Evolutionary conservation across 164 flowering plant genomes (phyloP), one percentile per base, ranked within the genome.

Genomic region (Saururus chinensis): DNA sequence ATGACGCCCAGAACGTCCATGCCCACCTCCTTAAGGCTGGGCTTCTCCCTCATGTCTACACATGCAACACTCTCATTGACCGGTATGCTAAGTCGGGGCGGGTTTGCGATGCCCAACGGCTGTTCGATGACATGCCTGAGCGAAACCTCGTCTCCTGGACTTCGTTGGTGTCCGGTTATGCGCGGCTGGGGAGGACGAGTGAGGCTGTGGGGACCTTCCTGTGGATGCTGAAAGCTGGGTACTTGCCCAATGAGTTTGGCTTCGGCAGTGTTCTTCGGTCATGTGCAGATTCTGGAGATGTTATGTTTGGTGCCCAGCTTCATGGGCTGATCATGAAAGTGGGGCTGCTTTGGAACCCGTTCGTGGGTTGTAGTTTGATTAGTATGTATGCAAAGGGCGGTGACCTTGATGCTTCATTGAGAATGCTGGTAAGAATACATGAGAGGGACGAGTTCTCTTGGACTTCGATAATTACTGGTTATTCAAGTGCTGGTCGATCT

Each of bases 121-220:
- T 66, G 53, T 60, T 66, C 35, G 56, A 66, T 55, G 64, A 60
- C 41, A 66, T 66, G 69, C 22, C 69, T 20, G 53, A 66, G 14
- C 24, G 60, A 26, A 66, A 66, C 12, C 59, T 66, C 8, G 69
- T 66, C 16, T 66, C 69, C 1, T 66, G 69, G 69, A 60, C 64
- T 9, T 54, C 64, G 9, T 19, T 61, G n/a, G 25, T 66, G 54
- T 66, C 69, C 1, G 69, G 64, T 19, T 66, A 66, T 20, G 17
- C 69, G n/a, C 69, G 48, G 4, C 26, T 41, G 10, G 54, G 45
- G 45, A 53, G 41, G 64, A 10, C 57, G 25, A 10, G 23, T n/a
- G 59, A 60, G 25, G 64, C 64, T 22, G 17, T 66, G 13, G 60
- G 26, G 14, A 41, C 54, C 20, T 66, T 60, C 17, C 17, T 55